Evolutionary conservation across 768 basidiomycete genomes (phyloP), one percentile per base, ranked within the genome.

Genomic region (Goffeauzyma gilvescens): DNA sequence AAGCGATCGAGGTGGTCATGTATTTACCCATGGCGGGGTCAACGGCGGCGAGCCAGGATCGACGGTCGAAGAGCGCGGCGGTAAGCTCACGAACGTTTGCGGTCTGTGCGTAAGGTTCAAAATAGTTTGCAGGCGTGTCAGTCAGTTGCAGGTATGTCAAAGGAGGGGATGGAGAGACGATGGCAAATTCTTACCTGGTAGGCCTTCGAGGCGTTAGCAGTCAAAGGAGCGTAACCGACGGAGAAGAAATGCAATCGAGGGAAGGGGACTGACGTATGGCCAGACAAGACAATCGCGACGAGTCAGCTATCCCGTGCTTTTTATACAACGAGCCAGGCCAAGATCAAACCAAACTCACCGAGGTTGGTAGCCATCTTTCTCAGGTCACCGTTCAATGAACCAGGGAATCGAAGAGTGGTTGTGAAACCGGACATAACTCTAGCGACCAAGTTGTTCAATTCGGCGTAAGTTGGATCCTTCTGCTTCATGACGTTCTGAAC

Each of bases 231-330:
- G 48, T 55, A 90, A 46, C 90, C 87, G 45, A 86, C 86, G 75
- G 93, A 82, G 75, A 96, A 96, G 76, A 96, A 96, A 68, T 98
- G 90, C 18, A 98, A 81, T 78, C 89, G 86, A 34, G 86, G 86
- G 82, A 90, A 90, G 13, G 87, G 87, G 62, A 90, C 87, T 85
- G 52, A 0, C 17, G 7, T 38, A 20, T 1, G 21, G 32, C n/a
- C n/a, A n/a, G n/a, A n/a, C n/a, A n/a, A n/a, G n/a, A n/a, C n/a
- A n/a, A n/a, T n/a, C n/a, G 18, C 20, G 2, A 15, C 31, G 5
- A 9, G 26, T 9, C 38, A 15, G 14, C 9, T 24, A 9, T n/a
- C 20, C 23, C 33, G 21, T 17, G 23, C 5, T 2, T 14, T 18
- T 6, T 18, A 40, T 28, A 15, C 14, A 17, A 8, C 3, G 20